Conservation (phyloP, 805 yeast species). For the Blastobotrys americana region DNA sequence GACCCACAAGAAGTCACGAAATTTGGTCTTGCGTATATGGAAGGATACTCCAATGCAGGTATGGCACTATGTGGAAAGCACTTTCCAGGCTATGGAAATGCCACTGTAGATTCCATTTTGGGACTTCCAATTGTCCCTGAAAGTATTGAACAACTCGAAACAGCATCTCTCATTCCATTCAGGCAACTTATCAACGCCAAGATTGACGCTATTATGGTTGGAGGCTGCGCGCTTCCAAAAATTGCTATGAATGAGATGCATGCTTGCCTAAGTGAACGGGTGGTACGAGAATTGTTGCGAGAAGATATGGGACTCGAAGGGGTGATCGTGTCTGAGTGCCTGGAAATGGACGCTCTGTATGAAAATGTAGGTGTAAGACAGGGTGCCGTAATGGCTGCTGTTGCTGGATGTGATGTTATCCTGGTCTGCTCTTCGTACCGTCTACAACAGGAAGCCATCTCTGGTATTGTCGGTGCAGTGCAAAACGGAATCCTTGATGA, state of each 20-base stretch:
- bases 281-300: constrained; percentile 45
- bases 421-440: constrained; percentile 52
- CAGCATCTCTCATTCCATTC: constrained; percentile 46
- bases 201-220: constrained; percentile 51
- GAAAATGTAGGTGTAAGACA: constrained; percentile 62
- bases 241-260: constrained; percentile 54
- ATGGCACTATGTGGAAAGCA: constrained; percentile 52
- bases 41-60: constrained; percentile 49
- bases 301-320: constrained; percentile 48
- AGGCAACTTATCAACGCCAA: constrained; percentile 38
- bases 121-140: constrained; percentile 56
- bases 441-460: constrained; percentile 50
- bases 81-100: constrained; percentile 61
- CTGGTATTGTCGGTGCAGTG: constrained; percentile 34
- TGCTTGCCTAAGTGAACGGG: constrained; percentile 51
- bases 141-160: constrained; percentile 44
- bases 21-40: constrained; percentile 46
- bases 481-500: constrained; percentile 32
- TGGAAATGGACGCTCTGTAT: constrained; percentile 56
- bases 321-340: constrained; percentile 51
- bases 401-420: constrained; percentile 58
- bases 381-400: constrained; percentile 54
- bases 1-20: constrained; percentile 52
- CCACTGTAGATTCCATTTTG: constrained; percentile 48
- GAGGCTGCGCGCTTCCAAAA: constrained; percentile 59